These are phyloP conservation scores for Striga hermonthica DNA, from an alignment of 305 asterid species.

Conservation along the genomic window DNA sequence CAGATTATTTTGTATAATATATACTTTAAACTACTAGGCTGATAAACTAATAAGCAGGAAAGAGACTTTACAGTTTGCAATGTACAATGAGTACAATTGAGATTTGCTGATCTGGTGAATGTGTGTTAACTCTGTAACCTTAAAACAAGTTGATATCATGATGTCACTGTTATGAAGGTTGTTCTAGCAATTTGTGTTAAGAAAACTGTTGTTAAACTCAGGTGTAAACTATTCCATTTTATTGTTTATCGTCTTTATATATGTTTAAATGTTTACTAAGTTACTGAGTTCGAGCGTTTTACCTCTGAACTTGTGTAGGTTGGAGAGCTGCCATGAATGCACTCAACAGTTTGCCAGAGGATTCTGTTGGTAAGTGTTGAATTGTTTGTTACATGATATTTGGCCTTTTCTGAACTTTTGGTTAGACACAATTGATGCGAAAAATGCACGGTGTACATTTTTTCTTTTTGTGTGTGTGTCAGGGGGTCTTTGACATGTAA, in stretches of 20 bases:
- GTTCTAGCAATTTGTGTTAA: slow-evolving; percentile 26
- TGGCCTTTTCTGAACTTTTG: slow-evolving; percentile 15
- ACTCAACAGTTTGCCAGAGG: slow-evolving; percentile 53
- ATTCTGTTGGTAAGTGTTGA: slow-evolving; percentile 45
- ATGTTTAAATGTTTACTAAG: slow-evolving; percentile 19
- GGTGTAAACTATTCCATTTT: neutral
- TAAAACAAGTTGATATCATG: slow-evolving; percentile 2
- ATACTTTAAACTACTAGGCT: slow-evolving; percentile 1
- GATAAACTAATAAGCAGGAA: slow-evolving; percentile 5
- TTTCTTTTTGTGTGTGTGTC: neutral
- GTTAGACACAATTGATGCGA: slow-evolving; percentile 11
- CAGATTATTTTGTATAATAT: slow-evolving; percentile 18
- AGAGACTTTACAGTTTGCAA: neutral
- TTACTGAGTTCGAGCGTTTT: slow-evolving; percentile 11
- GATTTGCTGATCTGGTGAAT: slow-evolving; percentile 5
- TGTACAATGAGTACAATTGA: neutral
- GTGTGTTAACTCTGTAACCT: neutral
- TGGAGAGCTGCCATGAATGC: slow-evolving; percentile 64
- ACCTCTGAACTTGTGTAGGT: slow-evolving; percentile 39
- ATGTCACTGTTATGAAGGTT: slow-evolving; percentile 4
- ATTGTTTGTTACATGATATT: slow-evolving; percentile 18
- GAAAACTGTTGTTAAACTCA: slow-evolving; percentile 10
- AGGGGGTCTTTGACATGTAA: slow-evolving; percentile 21
- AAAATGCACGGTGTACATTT: slow-evolving; percentile 9
- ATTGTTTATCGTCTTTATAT: neutral